Conservation (phyloP, 768 basidiomycete species). For the Russula sp. region DNA sequence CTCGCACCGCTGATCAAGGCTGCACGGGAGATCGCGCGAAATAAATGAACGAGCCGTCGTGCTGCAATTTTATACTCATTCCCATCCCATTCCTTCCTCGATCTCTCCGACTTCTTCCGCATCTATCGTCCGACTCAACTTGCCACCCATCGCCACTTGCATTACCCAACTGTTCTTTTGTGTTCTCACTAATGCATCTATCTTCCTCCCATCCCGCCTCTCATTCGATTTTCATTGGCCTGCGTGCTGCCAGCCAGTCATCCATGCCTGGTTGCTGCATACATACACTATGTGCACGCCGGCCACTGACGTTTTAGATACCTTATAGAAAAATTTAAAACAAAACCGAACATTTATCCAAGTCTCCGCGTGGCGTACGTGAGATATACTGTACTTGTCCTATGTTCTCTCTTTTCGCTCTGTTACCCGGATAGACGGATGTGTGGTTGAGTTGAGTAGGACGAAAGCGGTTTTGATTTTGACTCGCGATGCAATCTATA, state of each 20-base stretch:
- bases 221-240: conserved; percentile 12
- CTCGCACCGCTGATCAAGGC: conserved; percentile 88
- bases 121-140: conserved; percentile 11
- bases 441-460: not conserved
- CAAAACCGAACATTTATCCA: conserved; percentile 6
- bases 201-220: not conserved
- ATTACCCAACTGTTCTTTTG: conserved; percentile 7
- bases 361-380: conserved; percentile 4
- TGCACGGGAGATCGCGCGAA: conserved; percentile 73
- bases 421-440: conserved; percentile 2
- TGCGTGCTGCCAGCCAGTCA: not conserved
- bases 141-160: conserved; percentile 8
- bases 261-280: conserved; percentile 1
- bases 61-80: not conserved
- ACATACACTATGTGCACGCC: not conserved
- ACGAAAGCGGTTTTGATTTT: not conserved
- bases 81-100: not conserved
- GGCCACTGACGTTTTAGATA: conserved; percentile 16
- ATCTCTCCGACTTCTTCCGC: not conserved
- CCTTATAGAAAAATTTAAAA: conserved; percentile 15
- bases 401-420: conserved; percentile 7
- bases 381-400: conserved; percentile 3
- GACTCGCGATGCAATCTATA: conserved; percentile 16
- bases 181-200: conserved; percentile 9
- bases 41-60: conserved; percentile 14